Evolutionary conservation across 1,284 basidiomycete genomes (phyloP).

Genomic region (Tilletia caries): DNA sequence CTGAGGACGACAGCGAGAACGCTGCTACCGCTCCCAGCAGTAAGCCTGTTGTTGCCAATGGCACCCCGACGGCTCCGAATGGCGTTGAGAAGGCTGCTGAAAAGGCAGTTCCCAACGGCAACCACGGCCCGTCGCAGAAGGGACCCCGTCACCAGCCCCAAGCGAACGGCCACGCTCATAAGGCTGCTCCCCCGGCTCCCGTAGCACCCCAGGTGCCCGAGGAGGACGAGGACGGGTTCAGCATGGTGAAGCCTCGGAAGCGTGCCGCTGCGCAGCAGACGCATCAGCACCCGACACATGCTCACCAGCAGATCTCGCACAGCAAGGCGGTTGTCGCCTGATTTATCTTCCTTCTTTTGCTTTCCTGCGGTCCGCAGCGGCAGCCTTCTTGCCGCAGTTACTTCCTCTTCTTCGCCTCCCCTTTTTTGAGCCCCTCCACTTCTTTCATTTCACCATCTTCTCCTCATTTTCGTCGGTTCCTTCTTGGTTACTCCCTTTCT

Average conservation of each 20-base stretch:
- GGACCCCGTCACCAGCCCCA: background rate
- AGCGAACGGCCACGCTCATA: constrained; percentile 5
- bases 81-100: background rate
- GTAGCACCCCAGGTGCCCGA: background rate
- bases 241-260: constrained; percentile 10
- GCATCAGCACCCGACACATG: background rate
- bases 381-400: background rate
- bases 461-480: background rate
- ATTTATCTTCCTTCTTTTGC: background rate
- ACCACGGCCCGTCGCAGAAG: constrained; percentile 5
- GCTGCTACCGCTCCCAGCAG: background rate
- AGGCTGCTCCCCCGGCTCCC: background rate
- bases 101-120: constrained; percentile 4
- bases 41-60: background rate
- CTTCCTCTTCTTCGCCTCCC: background rate
- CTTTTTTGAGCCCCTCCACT: background rate
- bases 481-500: background rate
- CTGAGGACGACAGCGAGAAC: background rate
- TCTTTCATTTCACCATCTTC: background rate
- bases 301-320: constrained; percentile 8
- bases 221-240: constrained; percentile 12
- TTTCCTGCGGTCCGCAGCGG: background rate
- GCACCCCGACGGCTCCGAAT: background rate
- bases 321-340: constrained; percentile 9
- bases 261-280: background rate